Conservation (phyloP, 2,329 filamentous ascomycete genomes). For the Ilyonectria sp. region DNA sequence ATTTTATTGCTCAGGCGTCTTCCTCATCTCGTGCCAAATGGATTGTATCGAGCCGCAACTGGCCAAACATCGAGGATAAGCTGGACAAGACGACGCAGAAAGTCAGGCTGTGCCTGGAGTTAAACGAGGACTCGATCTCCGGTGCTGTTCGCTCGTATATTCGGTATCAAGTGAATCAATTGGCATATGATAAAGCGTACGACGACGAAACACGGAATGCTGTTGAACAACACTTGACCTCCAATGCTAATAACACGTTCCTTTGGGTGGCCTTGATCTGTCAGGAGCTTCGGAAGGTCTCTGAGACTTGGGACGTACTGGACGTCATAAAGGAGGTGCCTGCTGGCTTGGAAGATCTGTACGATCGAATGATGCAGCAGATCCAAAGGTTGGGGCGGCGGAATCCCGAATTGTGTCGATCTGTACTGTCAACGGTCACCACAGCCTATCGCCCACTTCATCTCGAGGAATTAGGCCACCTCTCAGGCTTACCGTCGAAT, state of each 20-base stretch:
- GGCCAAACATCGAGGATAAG: neutral
- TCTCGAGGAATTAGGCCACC: constrained; percentile 46
- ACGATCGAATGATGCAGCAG: constrained; percentile 55
- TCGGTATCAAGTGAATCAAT: neutral
- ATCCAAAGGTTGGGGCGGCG: constrained; percentile 37
- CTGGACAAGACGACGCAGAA: neutral
- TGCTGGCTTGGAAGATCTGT: constrained; percentile 54
- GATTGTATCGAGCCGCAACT: neutral
- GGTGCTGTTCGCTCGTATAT: neutral
- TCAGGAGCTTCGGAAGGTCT: constrained; percentile 25
- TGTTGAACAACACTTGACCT: constrained; percentile 37
- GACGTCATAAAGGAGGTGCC: constrained; percentile 48
- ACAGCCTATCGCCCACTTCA: constrained; percentile 54
- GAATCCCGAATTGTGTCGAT: constrained; percentile 20
- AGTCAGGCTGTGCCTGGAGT: neutral
- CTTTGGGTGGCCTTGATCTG: constrained; percentile 44
- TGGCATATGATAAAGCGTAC: neutral
- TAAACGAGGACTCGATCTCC: neutral
- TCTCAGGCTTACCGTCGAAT: constrained; percentile 43
- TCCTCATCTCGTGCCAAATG: neutral
- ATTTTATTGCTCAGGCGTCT: neutral
- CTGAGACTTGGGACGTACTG: constrained; percentile 24
- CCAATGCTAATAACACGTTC: constrained; percentile 55
- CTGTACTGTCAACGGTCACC: no score
- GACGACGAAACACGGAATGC: constrained; percentile 5